Percentiles rank a stretch among this genome's conserved stretches.
Evolutionary conservation across 495 filamentous ascomycete genomes (phyloP).

Genomic region (Aspergillus campestris): DNA sequence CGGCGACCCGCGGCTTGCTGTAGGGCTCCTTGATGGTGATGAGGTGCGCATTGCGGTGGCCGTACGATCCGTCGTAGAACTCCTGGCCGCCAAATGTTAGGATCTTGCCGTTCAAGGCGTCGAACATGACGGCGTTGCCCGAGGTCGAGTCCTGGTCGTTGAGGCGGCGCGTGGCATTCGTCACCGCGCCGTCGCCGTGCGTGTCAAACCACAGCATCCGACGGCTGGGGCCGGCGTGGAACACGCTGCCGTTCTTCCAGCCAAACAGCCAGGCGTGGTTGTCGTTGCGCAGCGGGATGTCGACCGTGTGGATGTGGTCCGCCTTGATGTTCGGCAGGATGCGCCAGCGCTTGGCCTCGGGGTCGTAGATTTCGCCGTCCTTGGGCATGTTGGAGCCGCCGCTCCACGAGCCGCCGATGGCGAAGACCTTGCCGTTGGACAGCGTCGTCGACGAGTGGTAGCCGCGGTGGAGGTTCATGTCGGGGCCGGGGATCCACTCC

Average conservation of each 20-base stretch:
- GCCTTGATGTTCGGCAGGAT: slow-evolving; percentile 28
- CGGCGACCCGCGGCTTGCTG: too few species aligned
- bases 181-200: slow-evolving; percentile 27
- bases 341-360: slow-evolving; percentile 27
- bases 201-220: slow-evolving; percentile 52
- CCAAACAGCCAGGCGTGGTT: too few species aligned
- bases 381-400: slow-evolving; percentile 31
- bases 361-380: slow-evolving; percentile 47
- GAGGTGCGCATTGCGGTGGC: slow-evolving; percentile 35
- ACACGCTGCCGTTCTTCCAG: too few species aligned
- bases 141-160: slow-evolving; percentile 44
- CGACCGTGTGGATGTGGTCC: slow-evolving; percentile 42
- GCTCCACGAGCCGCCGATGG: slow-evolving; percentile 52
- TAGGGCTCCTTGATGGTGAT: slow-evolving; percentile 36
- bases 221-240: slow-evolving; percentile 34
- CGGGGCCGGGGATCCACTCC: slow-evolving; percentile 21
- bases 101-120: slow-evolving; percentile 47
- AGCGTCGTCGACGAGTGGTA: slow-evolving; percentile 47
- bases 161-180: slow-evolving; percentile 21
- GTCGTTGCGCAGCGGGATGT: slow-evolving; percentile 19
- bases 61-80: slow-evolving; percentile 34
- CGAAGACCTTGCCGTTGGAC: slow-evolving; percentile 50
- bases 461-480: slow-evolving; percentile 48
- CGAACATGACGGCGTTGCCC: slow-evolving; percentile 50
- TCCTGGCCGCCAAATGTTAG: slow-evolving; percentile 43